Evolutionary conservation across 768 basidiomycete species (phyloP).

Genomic region (Pholiota conissans): DNA sequence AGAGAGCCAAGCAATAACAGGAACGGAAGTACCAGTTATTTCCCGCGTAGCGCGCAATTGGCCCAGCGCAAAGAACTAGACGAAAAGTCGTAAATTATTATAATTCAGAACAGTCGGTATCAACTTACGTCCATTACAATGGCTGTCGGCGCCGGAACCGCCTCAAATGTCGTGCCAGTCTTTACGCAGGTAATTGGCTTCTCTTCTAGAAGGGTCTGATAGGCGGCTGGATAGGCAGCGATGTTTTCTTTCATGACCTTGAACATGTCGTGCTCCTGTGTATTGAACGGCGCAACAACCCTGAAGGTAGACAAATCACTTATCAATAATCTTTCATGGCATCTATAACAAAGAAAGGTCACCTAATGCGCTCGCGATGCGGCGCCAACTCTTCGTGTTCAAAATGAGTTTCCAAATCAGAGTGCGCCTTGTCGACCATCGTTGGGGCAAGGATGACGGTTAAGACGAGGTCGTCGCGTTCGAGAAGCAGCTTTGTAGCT

Average conservation of each 20-base stretch:
- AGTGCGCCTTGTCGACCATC: conserved; percentile 4
- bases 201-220: conserved; percentile 6
- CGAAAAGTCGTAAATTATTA: too few relatives aligned
- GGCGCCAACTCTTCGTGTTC: not conserved
- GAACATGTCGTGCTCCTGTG: not conserved
- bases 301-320: not conserved
- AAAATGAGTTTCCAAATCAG: conserved; percentile 6
- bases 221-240: not conserved
- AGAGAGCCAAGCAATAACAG: conserved; percentile 1
- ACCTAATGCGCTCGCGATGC: not conserved
- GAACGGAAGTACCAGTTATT: conserved; percentile 1
- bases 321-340: too few relatives aligned
- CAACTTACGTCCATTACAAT: conserved; percentile 10
- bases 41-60: not conserved
- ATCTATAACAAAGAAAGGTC: too few relatives aligned
- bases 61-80: conserved; percentile 1
- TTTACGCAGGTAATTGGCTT: conserved; percentile 11
- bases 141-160: conserved; percentile 5
- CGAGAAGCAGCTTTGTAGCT: conserved; percentile 9
- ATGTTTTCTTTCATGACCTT: not conserved
- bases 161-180: conserved; percentile 5
- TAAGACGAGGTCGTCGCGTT: conserved; percentile 5
- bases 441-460: conserved; percentile 7
- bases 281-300: not conserved
- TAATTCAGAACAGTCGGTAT: too few relatives aligned